These are phyloP conservation scores for Vararia minispora DNA, from an alignment of 768 basidiomycete genomes.

Conservation along the genomic window DNA sequence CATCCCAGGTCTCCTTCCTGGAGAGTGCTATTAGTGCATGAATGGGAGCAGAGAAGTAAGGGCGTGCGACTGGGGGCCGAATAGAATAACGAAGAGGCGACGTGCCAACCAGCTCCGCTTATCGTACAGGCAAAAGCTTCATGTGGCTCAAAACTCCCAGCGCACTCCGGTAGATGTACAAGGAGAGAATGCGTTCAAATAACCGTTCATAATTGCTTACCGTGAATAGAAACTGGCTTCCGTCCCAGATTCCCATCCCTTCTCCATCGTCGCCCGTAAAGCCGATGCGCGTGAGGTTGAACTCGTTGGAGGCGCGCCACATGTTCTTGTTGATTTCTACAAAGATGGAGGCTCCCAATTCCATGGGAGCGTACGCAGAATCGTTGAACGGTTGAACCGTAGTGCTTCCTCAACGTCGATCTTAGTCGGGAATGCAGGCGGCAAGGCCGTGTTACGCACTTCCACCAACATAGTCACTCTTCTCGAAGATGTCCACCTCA, in stretches of 20 bases:
- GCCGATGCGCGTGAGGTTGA: conserved; percentile 47
- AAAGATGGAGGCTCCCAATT: conserved; percentile 86
- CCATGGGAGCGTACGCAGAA: conserved; percentile 47
- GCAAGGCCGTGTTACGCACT: conserved; percentile 41
- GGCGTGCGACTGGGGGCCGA: neutral
- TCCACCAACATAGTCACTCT: conserved; percentile 67
- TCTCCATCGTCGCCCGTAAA: conserved; percentile 38
- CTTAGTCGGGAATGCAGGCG: neutral
- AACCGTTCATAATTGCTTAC: no score
- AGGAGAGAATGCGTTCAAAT: no score
- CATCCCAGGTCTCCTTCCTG: neutral
- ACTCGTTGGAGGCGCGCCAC: conserved; percentile 68
- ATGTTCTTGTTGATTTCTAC: conserved; percentile 64
- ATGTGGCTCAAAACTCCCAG: no score
- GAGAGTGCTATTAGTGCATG: neutral
- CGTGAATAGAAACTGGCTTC: conserved; percentile 52
- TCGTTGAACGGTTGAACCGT: conserved; percentile 63
- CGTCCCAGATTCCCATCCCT: conserved; percentile 73
- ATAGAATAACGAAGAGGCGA: no score
- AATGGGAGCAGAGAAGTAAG: neutral
- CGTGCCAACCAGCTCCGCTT: no score
- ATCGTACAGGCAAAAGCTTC: no score
- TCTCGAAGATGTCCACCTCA: conserved; percentile 80
- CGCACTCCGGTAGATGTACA: no score
- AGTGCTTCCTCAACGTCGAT: conserved; percentile 50